Evolutionary conservation across 2,329 filamentous ascomycete species (phyloP).

Genomic region (Mollisia scopiformis): DNA sequence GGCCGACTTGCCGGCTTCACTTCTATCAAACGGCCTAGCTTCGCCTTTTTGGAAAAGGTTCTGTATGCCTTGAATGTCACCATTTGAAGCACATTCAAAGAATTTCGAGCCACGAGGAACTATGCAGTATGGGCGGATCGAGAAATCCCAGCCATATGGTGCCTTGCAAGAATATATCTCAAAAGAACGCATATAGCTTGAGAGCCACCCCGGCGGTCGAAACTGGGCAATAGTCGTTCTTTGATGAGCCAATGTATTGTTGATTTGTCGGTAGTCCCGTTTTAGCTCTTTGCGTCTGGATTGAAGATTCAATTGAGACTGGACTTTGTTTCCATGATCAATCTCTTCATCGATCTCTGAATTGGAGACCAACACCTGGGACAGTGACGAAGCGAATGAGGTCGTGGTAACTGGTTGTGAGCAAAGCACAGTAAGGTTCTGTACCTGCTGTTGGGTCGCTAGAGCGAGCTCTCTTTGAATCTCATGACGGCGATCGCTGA

Average conservation of each 20-base stretch:
- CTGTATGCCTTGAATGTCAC: neutral
- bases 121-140: neutral
- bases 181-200: neutral
- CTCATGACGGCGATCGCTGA: neutral
- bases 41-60: neutral
- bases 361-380: neutral
- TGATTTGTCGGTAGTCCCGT: too few relatives aligned
- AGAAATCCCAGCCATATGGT: constrained; percentile 2
- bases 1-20: neutral
- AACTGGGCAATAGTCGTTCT: neutral
- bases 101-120: neutral
- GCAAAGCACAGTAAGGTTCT: neutral
- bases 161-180: neutral
- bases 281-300: too few relatives aligned
- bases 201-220: neutral
- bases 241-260: too few relatives aligned
- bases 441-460: neutral
- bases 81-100: neutral
- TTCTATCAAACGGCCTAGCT: neutral
- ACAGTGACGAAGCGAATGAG: neutral
- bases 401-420: neutral
- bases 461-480: neutral
- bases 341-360: too few relatives aligned
- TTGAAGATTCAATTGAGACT: too few relatives aligned
- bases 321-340: too few relatives aligned